phyloP scores from a whole-genome alignment of 192 early-diverging fungal species.

The Radiomyces spectabilis region DNA sequence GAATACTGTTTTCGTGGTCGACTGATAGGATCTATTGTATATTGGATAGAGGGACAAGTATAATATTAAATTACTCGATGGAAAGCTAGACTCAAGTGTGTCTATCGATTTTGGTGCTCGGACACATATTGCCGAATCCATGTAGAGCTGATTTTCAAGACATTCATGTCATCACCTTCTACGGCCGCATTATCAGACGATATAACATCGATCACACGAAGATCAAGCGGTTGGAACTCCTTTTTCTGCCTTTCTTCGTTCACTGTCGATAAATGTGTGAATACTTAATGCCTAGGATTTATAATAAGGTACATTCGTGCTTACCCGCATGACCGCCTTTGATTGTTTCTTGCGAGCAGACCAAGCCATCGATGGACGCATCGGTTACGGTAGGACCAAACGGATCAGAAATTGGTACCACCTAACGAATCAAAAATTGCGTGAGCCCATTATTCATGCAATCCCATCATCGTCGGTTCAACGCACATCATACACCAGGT shows the following conservation, averaged over 20 bases:
- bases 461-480: no score
- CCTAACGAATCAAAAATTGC: no score
- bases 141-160: slow-evolving; percentile 74
- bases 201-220: slow-evolving; percentile 68
- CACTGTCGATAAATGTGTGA: slow-evolving; percentile 37
- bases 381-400: slow-evolving; percentile 83
- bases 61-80: no score
- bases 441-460: no score
- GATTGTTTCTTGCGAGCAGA: slow-evolving; percentile 78
- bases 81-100: no score
- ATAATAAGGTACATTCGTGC: background rate
- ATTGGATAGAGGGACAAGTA: no score
- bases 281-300: background rate
- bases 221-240: slow-evolving; percentile 43
- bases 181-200: slow-evolving; percentile 33
- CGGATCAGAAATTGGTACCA: slow-evolving; percentile 70
- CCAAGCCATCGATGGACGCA: slow-evolving; percentile 65
- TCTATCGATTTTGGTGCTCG: background rate
- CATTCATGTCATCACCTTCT: slow-evolving; percentile 32
- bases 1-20: no score
- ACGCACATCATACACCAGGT: slow-evolving; percentile 41
- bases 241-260: slow-evolving; percentile 63
- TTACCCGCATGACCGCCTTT: slow-evolving; percentile 65
- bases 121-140: slow-evolving; percentile 58
- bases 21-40: no score